Conservation (phyloP, 1,139 yeast genomes). For the Scheffersomyces insectosa region DNA sequence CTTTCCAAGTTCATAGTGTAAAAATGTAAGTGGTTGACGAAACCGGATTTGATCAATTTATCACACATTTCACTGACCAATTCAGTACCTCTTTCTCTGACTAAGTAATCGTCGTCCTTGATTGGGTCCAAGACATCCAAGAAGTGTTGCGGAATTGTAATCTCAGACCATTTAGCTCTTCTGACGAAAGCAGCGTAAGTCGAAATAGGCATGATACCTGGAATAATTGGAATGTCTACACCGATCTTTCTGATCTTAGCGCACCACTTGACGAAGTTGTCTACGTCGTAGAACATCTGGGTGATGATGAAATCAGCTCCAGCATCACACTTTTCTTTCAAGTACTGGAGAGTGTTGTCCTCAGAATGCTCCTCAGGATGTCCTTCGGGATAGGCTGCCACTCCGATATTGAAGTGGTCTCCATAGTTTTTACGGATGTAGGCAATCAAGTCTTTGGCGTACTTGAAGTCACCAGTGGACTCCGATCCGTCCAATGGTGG, state of each 20-base stretch:
- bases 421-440: conserved; percentile 59
- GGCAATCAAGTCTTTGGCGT: conserved; percentile 64
- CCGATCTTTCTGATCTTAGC: conserved; percentile 68
- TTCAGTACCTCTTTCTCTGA: conserved; percentile 83
- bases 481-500: conserved; percentile 67
- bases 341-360: conserved; percentile 57
- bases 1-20: conserved; percentile 96
- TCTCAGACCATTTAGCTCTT: conserved; percentile 92
- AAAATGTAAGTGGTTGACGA: conserved; percentile 84
- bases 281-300: conserved; percentile 90
- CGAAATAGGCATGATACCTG: conserved; percentile 98
- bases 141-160: conserved; percentile 75
- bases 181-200: conserved; percentile 90
- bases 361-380: conserved; percentile 77
- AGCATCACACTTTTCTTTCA: conserved; percentile 86
- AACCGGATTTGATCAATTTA: conserved; percentile 68
- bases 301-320: conserved; percentile 94
- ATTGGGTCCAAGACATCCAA: conserved; percentile 73
- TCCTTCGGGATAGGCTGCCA: conserved; percentile 77
- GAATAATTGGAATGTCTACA: conserved; percentile 84
- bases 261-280: conserved; percentile 84
- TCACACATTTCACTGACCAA: conserved; percentile 83
- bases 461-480: conserved; percentile 69
- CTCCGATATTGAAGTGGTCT: conserved; percentile 69
- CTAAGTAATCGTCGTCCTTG: conserved; percentile 86